Evolutionary conservation across 768 basidiomycete species (phyloP).

Genomic region (Boletus bicolor): DNA sequence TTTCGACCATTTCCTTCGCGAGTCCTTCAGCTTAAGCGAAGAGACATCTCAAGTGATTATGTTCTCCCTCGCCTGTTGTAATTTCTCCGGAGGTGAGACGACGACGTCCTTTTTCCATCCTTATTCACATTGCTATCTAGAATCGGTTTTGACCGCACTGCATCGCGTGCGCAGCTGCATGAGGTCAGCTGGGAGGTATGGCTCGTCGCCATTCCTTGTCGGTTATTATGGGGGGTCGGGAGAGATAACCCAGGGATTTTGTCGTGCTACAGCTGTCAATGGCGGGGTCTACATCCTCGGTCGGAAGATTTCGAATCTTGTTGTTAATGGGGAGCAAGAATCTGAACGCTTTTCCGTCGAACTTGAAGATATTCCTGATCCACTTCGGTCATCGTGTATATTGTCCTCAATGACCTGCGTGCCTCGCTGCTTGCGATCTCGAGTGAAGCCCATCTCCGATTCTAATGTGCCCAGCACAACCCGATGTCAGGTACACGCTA

Average conservation of each 20-base stretch:
- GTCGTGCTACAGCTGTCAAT: slow-evolving; percentile 79
- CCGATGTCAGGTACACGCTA: slow-evolving; percentile 12
- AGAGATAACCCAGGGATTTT: slow-evolving; percentile 90
- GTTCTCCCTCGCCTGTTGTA: slow-evolving; percentile 76
- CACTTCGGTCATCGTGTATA: slow-evolving; percentile 52
- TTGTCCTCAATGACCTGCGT: slow-evolving; percentile 45
- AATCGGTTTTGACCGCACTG: slow-evolving; percentile 63
- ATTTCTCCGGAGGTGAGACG: slow-evolving; percentile 50
- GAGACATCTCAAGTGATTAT: slow-evolving; percentile 59
- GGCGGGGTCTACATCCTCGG: slow-evolving; percentile 75
- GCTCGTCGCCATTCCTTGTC: slow-evolving; percentile 84
- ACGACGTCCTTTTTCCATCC: not conserved
- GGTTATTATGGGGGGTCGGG: slow-evolving; percentile 93
- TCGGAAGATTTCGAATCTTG: slow-evolving; percentile 35
- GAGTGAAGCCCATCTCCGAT: slow-evolving; percentile 17
- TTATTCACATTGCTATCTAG: slow-evolving; percentile 37
- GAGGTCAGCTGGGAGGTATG: slow-evolving; percentile 80
- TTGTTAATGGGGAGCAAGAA: slow-evolving; percentile 16
- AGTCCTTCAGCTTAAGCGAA: slow-evolving; percentile 59
- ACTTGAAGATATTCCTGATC: slow-evolving; percentile 61
- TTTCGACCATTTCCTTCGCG: slow-evolving; percentile 62
- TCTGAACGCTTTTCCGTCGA: slow-evolving; percentile 39
- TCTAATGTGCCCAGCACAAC: not conserved
- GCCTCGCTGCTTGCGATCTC: slow-evolving; percentile 26
- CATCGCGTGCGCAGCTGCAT: slow-evolving; percentile 71